Percentiles rank a stretch among this genome's conserved stretches.
phyloP scores from a whole-genome alignment of 2,329 filamentous ascomycete genomes.

The Xylaria sp. region DNA sequence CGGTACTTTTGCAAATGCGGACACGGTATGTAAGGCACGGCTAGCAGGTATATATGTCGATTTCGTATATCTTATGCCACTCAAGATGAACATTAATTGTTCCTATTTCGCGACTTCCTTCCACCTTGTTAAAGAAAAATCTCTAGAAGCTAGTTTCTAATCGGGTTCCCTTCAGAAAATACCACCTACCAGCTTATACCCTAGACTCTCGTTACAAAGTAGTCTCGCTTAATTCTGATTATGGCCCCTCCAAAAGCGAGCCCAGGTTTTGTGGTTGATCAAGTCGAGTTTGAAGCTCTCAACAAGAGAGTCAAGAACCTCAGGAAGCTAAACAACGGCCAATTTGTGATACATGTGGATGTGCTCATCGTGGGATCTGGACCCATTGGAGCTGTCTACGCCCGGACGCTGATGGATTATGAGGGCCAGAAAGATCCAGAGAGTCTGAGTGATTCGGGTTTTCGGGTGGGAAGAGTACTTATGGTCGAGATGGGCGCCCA shows the following conservation, averaged over 20 bases:
- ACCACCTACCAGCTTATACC: neutral
- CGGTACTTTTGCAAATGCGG: no score
- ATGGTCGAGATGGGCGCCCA: constrained; percentile 44
- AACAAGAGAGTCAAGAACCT: neutral
- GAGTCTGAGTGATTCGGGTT: neutral
- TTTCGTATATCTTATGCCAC: no score
- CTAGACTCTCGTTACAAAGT: neutral
- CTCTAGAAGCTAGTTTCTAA: neutral
- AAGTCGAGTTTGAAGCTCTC: neutral
- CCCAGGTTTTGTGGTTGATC: neutral
- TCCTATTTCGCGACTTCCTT: no score
- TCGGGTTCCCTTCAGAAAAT: neutral
- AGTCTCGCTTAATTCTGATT: neutral
- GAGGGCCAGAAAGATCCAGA: neutral
- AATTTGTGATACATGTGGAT: neutral
- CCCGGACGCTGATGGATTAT: constrained; percentile 29
- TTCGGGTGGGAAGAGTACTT: constrained; percentile 32
- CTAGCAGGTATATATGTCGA: no score
- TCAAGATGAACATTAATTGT: no score
- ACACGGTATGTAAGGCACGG: no score
- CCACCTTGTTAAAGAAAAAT: no score
- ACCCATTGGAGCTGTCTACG: constrained; percentile 42
- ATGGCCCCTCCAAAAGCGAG: neutral
- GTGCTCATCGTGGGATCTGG: constrained; percentile 40
- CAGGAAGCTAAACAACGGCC: neutral